Percentiles rank a stretch among this genome's conserved stretches.
Conservation (phyloP, 2,329 filamentous ascomycete species). For the Hortaea werneckii region DNA sequence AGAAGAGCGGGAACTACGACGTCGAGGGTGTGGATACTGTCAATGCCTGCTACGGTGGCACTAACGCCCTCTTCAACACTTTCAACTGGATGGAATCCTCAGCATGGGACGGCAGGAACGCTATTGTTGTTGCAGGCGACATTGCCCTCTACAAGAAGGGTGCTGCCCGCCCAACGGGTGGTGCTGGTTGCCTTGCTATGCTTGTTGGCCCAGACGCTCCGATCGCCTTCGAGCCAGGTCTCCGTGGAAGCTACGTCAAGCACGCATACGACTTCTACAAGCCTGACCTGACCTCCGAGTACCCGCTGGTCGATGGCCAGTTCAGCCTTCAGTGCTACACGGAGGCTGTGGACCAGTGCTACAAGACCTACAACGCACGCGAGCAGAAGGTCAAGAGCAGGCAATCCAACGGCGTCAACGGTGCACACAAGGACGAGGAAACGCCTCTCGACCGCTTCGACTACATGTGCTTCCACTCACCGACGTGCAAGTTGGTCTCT, state of each 20-base stretch:
- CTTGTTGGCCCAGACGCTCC: constrained; percentile 43
- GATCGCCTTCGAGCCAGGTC: constrained; percentile 40
- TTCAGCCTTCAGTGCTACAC: constrained; percentile 45
- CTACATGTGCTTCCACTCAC: constrained; percentile 46
- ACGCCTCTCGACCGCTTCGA: constrained; percentile 43
- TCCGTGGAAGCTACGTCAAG: constrained; percentile 41
- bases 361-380: constrained; percentile 43
- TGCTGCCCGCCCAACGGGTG: constrained; percentile 42
- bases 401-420: constrained; percentile 30
- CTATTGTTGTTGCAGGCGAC: constrained; percentile 43
- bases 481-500: constrained; percentile 45
- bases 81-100: constrained; percentile 46
- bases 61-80: constrained; percentile 45
- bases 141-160: constrained; percentile 47
- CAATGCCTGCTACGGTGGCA: constrained; percentile 46
- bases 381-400: constrained; percentile 37
- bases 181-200: constrained; percentile 45
- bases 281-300: constrained; percentile 44
- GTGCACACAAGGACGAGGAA: constrained; percentile 30
- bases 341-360: constrained; percentile 43
- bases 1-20: constrained; percentile 42
- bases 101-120: constrained; percentile 43
- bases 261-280: constrained; percentile 48
- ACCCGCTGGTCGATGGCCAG: constrained; percentile 43
- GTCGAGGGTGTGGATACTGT: constrained; percentile 45